Evolutionary conservation across 352 stramenopile species (phyloP).

Genomic region (Phytopythium boreale): DNA sequence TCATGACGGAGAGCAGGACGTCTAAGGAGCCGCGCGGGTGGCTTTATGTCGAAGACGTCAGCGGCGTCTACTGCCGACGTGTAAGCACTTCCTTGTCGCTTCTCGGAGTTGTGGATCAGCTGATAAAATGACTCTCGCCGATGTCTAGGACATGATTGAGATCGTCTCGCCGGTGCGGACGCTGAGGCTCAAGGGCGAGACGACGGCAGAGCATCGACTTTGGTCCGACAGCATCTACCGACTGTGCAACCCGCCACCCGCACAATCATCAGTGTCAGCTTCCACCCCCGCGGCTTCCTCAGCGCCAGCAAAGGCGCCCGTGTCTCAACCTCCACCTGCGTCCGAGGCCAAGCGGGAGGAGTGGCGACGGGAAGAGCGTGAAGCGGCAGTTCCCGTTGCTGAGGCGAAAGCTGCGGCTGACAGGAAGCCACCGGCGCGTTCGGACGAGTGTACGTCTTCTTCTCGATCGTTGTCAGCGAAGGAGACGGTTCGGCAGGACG

Average conservation of each 20-base stretch:
- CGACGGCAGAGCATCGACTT: constrained; percentile 63
- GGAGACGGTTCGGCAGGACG: not conserved
- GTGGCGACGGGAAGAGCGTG: constrained; percentile 5
- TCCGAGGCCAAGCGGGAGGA: constrained; percentile 14
- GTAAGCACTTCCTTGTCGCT: constrained; percentile 20
- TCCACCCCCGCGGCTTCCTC: constrained; percentile 5
- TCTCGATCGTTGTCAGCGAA: not conserved
- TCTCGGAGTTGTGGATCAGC: not conserved
- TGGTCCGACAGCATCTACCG: constrained; percentile 81
- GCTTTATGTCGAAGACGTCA: constrained; percentile 80
- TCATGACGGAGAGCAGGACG: constrained; percentile 24
- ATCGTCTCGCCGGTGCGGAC: constrained; percentile 71
- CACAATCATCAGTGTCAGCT: constrained; percentile 9
- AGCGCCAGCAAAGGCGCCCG: constrained; percentile 9
- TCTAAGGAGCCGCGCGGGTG: constrained; percentile 75
- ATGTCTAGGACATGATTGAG: constrained; percentile 73
- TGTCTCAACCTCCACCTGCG: not conserved
- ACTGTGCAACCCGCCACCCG: constrained; percentile 48
- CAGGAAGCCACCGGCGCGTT: constrained; percentile 4
- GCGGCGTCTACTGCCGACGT: constrained; percentile 62
- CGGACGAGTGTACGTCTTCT: not conserved
- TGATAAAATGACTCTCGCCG: not conserved
- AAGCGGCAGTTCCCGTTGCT: not conserved
- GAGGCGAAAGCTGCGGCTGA: constrained; percentile 17
- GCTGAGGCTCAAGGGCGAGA: constrained; percentile 79